These are phyloP conservation scores for Zizania latifolia DNA, from an alignment of 176 grass and related monocot genomes.

Conservation along the genomic window DNA sequence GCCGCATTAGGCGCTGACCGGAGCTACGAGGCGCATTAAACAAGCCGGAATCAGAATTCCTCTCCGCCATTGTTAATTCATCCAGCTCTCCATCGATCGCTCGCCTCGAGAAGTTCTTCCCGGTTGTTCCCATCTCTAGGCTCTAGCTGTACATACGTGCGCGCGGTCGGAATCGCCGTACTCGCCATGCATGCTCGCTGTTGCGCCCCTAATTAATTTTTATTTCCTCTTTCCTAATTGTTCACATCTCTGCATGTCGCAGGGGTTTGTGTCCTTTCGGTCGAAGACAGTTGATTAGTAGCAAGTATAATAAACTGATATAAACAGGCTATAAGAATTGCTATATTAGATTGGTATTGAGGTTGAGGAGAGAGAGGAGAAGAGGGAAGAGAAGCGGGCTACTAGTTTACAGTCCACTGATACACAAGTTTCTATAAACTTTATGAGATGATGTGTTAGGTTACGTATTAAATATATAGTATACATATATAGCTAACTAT, in stretches of 20 bases:
- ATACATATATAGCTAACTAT: no score
- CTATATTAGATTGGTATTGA: no score
- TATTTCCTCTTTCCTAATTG: neutral
- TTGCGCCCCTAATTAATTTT: neutral
- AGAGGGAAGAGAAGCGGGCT: no score
- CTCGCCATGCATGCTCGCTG: neutral
- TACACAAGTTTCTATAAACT: no score
- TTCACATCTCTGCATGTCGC: neutral
- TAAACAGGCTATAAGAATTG: no score
- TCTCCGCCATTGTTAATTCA: neutral
- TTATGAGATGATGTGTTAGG: no score
- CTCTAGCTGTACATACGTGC: neutral
- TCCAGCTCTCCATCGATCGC: no score
- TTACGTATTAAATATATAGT: no score
- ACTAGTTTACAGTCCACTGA: no score
- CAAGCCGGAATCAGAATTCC: neutral
- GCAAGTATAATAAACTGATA: no score
- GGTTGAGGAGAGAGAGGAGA: no score
- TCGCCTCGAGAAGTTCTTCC: slow-evolving; percentile 58
- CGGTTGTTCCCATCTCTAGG: slow-evolving; percentile 37
- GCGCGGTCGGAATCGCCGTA: slow-evolving; percentile 27
- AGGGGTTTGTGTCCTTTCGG: neutral
- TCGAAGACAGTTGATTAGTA: no score
- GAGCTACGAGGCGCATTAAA: neutral
- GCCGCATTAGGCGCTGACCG: slow-evolving; percentile 56